Conservation (phyloP, 331 rosid genomes). For the Phaseolus coccineus region DNA sequence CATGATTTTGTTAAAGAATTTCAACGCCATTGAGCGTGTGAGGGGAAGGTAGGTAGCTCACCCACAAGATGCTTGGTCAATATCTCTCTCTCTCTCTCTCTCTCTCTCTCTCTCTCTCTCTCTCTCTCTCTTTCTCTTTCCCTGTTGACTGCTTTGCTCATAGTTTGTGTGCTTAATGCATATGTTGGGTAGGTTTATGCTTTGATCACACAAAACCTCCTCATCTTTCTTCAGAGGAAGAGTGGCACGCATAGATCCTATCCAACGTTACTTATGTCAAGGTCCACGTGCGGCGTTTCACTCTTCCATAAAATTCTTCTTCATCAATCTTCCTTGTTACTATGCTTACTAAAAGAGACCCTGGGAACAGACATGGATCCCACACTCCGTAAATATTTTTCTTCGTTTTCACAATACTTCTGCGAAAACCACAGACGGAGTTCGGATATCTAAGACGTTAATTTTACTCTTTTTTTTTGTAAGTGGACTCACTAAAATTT, state of each 20-base stretch:
- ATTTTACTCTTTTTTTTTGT: too few species aligned
- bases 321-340: neutral
- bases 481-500: too few species aligned
- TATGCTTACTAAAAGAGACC: neutral
- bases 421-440: too few species aligned
- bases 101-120: constrained; percentile 40
- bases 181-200: constrained; percentile 52
- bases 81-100: constrained; percentile 37
- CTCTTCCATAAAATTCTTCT: neutral
- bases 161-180: constrained; percentile 43
- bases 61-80: constrained; percentile 98
- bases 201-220: constrained; percentile 47
- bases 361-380: too few species aligned
- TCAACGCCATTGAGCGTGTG: constrained; percentile 99
- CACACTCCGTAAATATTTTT: too few species aligned
- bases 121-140: constrained; percentile 46
- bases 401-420: too few species aligned
- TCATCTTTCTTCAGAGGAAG: constrained; percentile 24
- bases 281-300: constrained; percentile 42
- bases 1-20: constrained; percentile 90
- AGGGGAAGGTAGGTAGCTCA: constrained; percentile 89
- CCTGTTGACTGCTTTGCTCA: constrained; percentile 53
- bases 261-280: constrained; percentile 25
- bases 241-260: constrained; percentile 28
- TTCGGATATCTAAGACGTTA: too few species aligned